Conservation (phyloP, 2,329 filamentous ascomycete genomes). For the Trichoderma sp. region DNA sequence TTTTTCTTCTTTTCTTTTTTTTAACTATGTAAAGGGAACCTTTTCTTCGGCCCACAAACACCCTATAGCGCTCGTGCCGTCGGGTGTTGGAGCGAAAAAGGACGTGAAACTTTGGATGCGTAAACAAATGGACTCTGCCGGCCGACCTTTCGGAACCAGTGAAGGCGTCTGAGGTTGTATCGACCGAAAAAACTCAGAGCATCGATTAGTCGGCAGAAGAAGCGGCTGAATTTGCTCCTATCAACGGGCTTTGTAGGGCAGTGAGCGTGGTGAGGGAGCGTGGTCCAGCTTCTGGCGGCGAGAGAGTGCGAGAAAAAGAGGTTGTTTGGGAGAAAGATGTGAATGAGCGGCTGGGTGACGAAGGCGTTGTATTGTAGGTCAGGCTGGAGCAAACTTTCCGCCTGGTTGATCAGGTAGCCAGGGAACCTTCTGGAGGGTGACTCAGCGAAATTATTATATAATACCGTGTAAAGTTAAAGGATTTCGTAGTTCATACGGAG, state of each 20-base stretch:
- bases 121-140: conserved; percentile 26
- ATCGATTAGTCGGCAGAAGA: conserved; percentile 37
- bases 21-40: conserved; percentile 12
- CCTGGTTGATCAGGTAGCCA: neutral
- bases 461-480: neutral
- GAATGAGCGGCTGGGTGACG: conserved; percentile 19
- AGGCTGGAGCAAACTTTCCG: conserved; percentile 1
- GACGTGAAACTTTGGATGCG: neutral
- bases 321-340: conserved; percentile 26
- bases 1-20: neutral
- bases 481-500: neutral
- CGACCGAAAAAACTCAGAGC: conserved; percentile 31
- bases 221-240: conserved; percentile 30
- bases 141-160: conserved; percentile 53
- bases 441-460: neutral
- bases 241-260: conserved; percentile 21
- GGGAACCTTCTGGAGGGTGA: conserved; percentile 9
- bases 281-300: conserved; percentile 36
- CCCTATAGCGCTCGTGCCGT: neutral
- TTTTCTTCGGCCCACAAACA: neutral
- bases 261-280: conserved; percentile 26
- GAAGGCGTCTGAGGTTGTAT: conserved; percentile 55
- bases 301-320: conserved; percentile 28
- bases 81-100: neutral
- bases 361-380: conserved; percentile 2